Percentiles rank a stretch among this genome's conserved stretches.
These are phyloP conservation scores for Primulina tabacum DNA, from an alignment of 257 asterid genomes.

Conservation along the genomic window DNA sequence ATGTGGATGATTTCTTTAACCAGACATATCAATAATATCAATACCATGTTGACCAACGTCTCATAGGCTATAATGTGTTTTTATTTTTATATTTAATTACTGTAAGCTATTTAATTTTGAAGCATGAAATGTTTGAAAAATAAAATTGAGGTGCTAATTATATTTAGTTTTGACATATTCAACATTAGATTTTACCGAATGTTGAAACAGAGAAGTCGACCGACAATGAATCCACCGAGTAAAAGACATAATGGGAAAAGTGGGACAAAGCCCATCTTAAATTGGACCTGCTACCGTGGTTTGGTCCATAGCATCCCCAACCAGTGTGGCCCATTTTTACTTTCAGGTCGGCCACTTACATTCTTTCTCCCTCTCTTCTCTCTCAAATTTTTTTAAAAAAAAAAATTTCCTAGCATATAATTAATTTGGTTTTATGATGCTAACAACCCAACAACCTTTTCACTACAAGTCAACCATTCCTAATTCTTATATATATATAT, in stretches of 20 bases:
- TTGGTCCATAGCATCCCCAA: constrained; percentile 41
- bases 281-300: constrained; percentile 34
- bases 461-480: constrained; percentile 23
- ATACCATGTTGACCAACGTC: too few species aligned
- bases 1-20: too few species aligned
- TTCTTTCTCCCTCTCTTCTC: constrained; percentile 12
- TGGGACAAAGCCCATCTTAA: constrained; percentile 35
- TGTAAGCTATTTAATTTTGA: too few species aligned
- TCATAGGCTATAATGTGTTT: too few species aligned
- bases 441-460: constrained; percentile 14
- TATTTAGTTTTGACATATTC: neutral
- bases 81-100: too few species aligned
- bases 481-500: too few species aligned
- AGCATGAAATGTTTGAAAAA: neutral
- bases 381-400: neutral
- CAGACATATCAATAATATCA: too few species aligned
- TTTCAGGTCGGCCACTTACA: constrained; percentile 33
- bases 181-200: neutral
- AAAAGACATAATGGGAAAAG: constrained; percentile 31
- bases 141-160: neutral
- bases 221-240: constrained; percentile 31
- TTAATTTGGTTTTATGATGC: constrained; percentile 20
- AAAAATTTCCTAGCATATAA: neutral
- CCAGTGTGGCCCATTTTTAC: constrained; percentile 41
- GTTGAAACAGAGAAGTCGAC: constrained; percentile 2